Evolutionary conservation across 176 grass and related monocot species (phyloP), one percentile per base, ranked within the genome.

Genomic region (Hyparrhenia diplandra): DNA sequence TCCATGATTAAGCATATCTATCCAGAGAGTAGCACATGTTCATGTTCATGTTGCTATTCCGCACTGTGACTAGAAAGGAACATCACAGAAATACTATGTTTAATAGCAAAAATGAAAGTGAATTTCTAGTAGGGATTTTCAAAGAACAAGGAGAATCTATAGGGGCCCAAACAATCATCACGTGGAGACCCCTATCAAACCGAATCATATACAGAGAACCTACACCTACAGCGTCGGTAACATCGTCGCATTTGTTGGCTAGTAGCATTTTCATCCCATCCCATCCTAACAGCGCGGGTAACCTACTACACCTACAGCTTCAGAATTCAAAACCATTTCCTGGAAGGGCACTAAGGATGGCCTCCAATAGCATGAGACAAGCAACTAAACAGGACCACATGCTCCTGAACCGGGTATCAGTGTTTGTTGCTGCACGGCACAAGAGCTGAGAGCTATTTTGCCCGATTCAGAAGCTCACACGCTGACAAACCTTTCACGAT

Each of bases 71-170:
- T 77, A 18, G 80, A 79, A 74, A 88, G 69, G 66, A 69, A 68
- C 60, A 61, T 5, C 39, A 61, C 67, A 75, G 36, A 30, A 29
- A 39, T 73, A 72, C n/a, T 24, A 43, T 43, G 23, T 42, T 4
- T 45, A 43, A 14, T 14, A 43, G 36, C 8, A 76, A 69, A 59
- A 78, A 82, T 69, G 68, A 30, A 14, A 27, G 41, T 67, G 45
- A 67, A 73, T 36, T 65, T 16, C 36, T 36, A 18, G 29, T 45
- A 49, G 47, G 0, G 55, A 42, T n/a, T 0, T 1, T 23, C 47
- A 66, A 39, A 70, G 41, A 81, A 73, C 88, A 86, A 3, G 67
- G 17, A 60, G 88, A 85, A 86, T 90, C 79, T 85, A 8, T 34
- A 78, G 31, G 79, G 83, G 12, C 47, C 36, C 47, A 86, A 74